phyloP scores from a whole-genome alignment of 2,329 filamentous ascomycete genomes.

The Hymenoscyphus repandus region DNA sequence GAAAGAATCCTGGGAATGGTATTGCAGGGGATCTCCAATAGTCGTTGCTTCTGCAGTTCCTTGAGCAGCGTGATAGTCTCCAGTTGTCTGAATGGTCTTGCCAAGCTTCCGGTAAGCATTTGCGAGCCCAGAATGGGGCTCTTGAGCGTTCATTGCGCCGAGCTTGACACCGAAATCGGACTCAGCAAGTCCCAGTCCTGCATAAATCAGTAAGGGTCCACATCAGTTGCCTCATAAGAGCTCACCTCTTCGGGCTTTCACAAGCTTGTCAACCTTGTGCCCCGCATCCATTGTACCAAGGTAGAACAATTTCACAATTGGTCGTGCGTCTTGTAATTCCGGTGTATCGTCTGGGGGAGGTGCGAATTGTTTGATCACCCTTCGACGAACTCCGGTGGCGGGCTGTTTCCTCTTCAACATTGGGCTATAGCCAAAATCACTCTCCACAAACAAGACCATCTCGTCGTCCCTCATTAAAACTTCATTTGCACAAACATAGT shows the following conservation, averaged over 20 bases:
- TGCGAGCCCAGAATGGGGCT: slow-evolving; percentile 80
- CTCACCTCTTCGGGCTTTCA: slow-evolving; percentile 85
- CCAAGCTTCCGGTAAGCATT: slow-evolving; percentile 94
- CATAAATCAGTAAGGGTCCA: slow-evolving; percentile 28
- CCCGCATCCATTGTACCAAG: slow-evolving; percentile 93
- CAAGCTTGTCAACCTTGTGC: slow-evolving; percentile 91
- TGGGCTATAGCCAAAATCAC: slow-evolving; percentile 96
- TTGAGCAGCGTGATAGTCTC: slow-evolving; percentile 93
- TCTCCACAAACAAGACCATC: slow-evolving; percentile 98
- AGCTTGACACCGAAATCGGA: slow-evolving; percentile 91
- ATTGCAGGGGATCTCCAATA: slow-evolving; percentile 86
- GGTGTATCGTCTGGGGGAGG: slow-evolving; percentile 96
- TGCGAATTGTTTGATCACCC: slow-evolving; percentile 96
- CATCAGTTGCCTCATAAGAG: neutral
- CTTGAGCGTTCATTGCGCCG: slow-evolving; percentile 79
- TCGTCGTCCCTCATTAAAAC: slow-evolving; percentile 93
- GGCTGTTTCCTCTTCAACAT: slow-evolving; percentile 95
- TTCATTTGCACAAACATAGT: slow-evolving; percentile 86
- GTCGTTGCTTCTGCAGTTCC: slow-evolving; percentile 95
- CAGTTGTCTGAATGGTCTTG: slow-evolving; percentile 85
- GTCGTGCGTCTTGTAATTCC: slow-evolving; percentile 83
- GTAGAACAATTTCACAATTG: slow-evolving; percentile 92
- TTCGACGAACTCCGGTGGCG: slow-evolving; percentile 88
- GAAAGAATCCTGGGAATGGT: slow-evolving; percentile 92
- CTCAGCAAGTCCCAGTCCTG: slow-evolving; percentile 85